phyloP scores from a whole-genome alignment of 1,139 yeast species.

The Debaryomyces robertsiae region DNA sequence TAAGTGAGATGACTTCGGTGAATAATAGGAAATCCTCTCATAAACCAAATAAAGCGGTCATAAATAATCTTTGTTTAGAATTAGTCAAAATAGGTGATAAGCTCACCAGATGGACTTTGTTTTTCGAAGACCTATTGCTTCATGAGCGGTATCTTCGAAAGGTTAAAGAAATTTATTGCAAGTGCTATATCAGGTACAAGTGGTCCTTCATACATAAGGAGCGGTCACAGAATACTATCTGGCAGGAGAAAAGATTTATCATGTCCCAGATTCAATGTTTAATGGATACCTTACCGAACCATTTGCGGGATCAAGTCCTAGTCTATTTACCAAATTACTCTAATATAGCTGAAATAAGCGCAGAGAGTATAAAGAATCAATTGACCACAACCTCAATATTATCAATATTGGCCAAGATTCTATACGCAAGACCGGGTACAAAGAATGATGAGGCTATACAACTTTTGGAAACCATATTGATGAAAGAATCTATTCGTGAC shows the following conservation, averaged over 20 bases:
- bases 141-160: conserved; percentile 17
- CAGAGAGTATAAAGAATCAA: conserved; percentile 57
- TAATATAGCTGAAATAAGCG: conserved; percentile 60
- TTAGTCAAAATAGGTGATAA: conserved; percentile 42
- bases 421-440: conserved; percentile 41
- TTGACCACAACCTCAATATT: conserved; percentile 68
- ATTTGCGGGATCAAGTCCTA: background rate
- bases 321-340: conserved; percentile 49
- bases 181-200: conserved; percentile 23
- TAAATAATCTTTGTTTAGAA: conserved; percentile 35
- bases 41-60: conserved; percentile 25
- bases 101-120: conserved; percentile 39
- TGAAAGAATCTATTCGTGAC: conserved; percentile 16
- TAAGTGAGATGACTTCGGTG: conserved; percentile 21
- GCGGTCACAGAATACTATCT: conserved; percentile 33
- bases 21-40: conserved; percentile 23
- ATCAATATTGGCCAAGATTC: conserved; percentile 62
- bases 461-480: conserved; percentile 57
- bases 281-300: conserved; percentile 14
- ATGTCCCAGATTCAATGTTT: conserved; percentile 28
- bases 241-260: conserved; percentile 32
- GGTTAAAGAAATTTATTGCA: conserved; percentile 4
- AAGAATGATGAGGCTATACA: conserved; percentile 50
- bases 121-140: conserved; percentile 21
- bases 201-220: conserved; percentile 41